Evolutionary conservation across 2,329 filamentous ascomycete genomes (phyloP).

Genomic region (Fusarium temperatum): DNA sequence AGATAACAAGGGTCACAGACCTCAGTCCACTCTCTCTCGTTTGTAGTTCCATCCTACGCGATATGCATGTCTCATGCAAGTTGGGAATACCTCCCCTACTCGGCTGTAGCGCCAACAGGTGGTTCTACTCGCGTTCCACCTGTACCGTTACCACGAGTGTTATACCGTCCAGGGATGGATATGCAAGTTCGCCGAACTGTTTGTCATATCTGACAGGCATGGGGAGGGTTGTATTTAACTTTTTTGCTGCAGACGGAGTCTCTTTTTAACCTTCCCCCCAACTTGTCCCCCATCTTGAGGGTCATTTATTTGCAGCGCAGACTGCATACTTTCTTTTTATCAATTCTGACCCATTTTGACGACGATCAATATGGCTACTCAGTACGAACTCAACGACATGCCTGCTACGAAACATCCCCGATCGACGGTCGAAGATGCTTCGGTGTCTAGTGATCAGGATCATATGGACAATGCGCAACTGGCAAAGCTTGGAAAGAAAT

Average conservation of each 20-base stretch:
- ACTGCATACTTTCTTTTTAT: not conserved
- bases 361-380: not conserved
- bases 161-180: not conserved
- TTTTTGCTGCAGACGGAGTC: not conserved
- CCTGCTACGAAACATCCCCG: constrained; percentile 7
- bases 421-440: not conserved
- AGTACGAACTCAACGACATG: constrained; percentile 15
- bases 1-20: not conserved
- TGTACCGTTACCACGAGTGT: not conserved
- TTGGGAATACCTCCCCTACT: not conserved
- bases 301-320: not conserved
- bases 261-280: not conserved
- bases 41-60: not conserved
- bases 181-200: not conserved
- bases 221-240: not conserved
- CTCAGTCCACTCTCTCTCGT: not conserved
- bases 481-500: constrained; percentile 16
- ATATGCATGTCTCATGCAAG: constrained; percentile 3
- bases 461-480: constrained; percentile 35
- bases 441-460: constrained; percentile 25
- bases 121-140: not conserved
- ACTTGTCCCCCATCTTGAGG: not conserved
- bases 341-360: not conserved
- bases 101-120: not conserved
- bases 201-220: not conserved